Conservation (phyloP, 2,329 filamentous ascomycete species). For the Nannizziopsis barbatae region DNA sequence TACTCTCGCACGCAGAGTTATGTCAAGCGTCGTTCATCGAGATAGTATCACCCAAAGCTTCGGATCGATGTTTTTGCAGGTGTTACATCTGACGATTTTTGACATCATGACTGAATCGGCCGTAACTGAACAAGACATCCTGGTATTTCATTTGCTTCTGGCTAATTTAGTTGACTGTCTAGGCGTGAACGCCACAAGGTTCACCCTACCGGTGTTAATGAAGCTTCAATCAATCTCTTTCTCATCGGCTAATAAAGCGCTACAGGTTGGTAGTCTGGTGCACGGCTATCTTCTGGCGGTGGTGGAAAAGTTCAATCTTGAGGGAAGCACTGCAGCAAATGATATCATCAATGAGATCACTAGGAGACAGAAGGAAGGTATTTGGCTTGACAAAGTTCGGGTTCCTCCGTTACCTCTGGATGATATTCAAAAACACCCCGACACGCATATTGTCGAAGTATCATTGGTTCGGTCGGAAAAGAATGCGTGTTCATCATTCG, state of each 20-base stretch:
- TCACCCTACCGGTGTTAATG: constrained; percentile 78
- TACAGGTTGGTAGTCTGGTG: constrained; percentile 71
- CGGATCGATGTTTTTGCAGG: constrained; percentile 60
- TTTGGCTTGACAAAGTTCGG: constrained; percentile 67
- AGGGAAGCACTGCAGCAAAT: constrained; percentile 55
- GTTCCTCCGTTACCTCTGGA: constrained; percentile 54
- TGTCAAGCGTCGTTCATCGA: constrained; percentile 54
- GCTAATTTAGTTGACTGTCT: constrained; percentile 62
- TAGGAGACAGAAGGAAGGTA: constrained; percentile 57
- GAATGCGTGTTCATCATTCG: constrained; percentile 57
- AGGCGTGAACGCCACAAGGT: constrained; percentile 69
- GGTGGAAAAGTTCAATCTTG: constrained; percentile 65
- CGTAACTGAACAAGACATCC: constrained; percentile 60
- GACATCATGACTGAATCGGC: constrained; percentile 69
- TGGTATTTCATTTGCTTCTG: constrained; percentile 66
- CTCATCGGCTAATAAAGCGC: constrained; percentile 51
- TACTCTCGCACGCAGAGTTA: constrained; percentile 48
- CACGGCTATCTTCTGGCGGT: constrained; percentile 82
- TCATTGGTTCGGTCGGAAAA: constrained; percentile 33
- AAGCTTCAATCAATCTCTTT: constrained; percentile 72
- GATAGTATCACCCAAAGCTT: constrained; percentile 46
- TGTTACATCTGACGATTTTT: constrained; percentile 79
- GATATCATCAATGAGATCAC: constrained; percentile 66
- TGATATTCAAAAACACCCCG: constrained; percentile 43
- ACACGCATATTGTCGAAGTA: constrained; percentile 29